Evolutionary conservation across 1,284 basidiomycete genomes (phyloP), one percentile per base, ranked within the genome.

Genomic region (Moesziomyces globuligerus): DNA sequence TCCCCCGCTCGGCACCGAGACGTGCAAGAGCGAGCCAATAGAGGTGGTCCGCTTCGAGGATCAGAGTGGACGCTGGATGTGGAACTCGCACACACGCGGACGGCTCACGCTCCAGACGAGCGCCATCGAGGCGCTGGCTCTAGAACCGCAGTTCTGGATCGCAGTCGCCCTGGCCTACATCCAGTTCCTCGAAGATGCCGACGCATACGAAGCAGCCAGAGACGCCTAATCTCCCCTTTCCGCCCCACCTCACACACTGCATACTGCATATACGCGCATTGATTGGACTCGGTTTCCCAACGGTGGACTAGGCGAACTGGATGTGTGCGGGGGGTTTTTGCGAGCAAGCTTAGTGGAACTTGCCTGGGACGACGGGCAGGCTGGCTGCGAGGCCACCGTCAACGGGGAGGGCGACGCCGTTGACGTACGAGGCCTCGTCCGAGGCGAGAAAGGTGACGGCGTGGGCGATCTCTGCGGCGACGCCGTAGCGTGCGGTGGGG

Each of bases 401-500:
- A 24, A 94, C 90, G 0, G 90, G 89, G 36, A 93, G 86, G 67
- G 90, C 90, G 76, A 95, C 91, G 11, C 92, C 94, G 78, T 95
- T 97, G 55, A 97, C 88, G 81, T 95, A 81, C 78, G 91, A 93
- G 1, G 92, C 92, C 76, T 82, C 79, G 91, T 92, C 92, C 41
- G 91, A 92, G 13, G 92, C 93, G 42, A 97, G 85, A 85, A 94
- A 96, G 18, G 93, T 84, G 0, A 90, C 91, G 29, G 88, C 88
- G 60, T 91, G 89, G 2, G 92, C 93, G 53, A 96, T 89, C 85
- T 69, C 62, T 1, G 55, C 51, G 4, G 57, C 65, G 8, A 72
- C 71, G 26, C 74, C 67, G 58, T 90, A 92, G 51, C 93, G 86
- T 20, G 90, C 89, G 53, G 92, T 83, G 2, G 94, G 90, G 80